These are phyloP conservation scores for Monosporozyma aerobia DNA, from an alignment of 805 yeast species.

Conservation along the genomic window DNA sequence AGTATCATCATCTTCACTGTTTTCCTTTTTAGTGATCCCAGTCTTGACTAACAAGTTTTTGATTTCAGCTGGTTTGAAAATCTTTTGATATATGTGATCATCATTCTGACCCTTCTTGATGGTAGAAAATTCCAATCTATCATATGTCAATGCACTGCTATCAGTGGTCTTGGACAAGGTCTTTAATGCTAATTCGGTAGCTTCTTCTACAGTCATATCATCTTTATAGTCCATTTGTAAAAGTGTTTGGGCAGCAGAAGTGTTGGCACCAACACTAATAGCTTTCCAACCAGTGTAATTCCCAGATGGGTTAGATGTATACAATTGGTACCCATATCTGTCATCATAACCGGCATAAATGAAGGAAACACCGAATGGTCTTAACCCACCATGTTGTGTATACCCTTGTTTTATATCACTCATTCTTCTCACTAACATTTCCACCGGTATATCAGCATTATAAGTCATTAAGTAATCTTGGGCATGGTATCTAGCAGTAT, in stretches of 20 bases:
- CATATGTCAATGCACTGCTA: slow-evolving; percentile 71
- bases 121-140: slow-evolving; percentile 89
- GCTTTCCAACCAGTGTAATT: slow-evolving; percentile 99
- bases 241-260: slow-evolving; percentile 90
- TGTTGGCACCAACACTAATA: slow-evolving; percentile 92
- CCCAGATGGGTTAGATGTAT: slow-evolving; percentile 94
- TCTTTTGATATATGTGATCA: slow-evolving; percentile 56
- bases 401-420: slow-evolving; percentile 96
- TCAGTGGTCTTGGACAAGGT: slow-evolving; percentile 93
- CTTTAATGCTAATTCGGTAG: slow-evolving; percentile 80
- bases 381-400: slow-evolving; percentile 96
- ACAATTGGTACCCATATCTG: slow-evolving; percentile 79
- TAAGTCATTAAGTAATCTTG: slow-evolving; percentile 80
- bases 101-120: slow-evolving; percentile 38
- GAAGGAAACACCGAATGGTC: slow-evolving; percentile 97
- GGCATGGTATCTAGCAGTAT: slow-evolving; percentile 75
- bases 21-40: slow-evolving; percentile 54
- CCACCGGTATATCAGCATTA: slow-evolving; percentile 91
- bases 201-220: slow-evolving; percentile 62
- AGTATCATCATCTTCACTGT: slow-evolving; percentile 29
- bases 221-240: slow-evolving; percentile 92
- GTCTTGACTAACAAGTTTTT: slow-evolving; percentile 61
- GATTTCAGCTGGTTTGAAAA: slow-evolving; percentile 75
- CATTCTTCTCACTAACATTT: slow-evolving; percentile 73
- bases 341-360: slow-evolving; percentile 94